Evolutionary conservation across 2,329 filamentous ascomycete genomes (phyloP), one percentile per base, ranked within the genome.

Genomic region (Colletotrichum filicis): DNA sequence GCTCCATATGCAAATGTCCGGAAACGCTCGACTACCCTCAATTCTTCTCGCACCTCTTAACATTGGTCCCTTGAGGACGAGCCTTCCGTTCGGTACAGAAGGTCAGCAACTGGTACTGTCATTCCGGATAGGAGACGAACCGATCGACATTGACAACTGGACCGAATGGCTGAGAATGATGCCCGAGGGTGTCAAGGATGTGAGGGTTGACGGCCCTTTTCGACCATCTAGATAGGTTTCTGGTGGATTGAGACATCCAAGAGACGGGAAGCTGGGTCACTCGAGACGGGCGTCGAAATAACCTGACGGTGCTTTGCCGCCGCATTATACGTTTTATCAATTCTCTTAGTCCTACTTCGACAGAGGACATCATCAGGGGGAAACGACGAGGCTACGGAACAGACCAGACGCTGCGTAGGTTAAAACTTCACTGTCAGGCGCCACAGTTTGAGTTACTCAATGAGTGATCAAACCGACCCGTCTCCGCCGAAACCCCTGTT

Each of bases 101-200:
- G 83, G 82, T 11, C 82, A 85, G 2, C 85, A 88, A 67, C 74
- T 91, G 46, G 86, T 85, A 64, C 77, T 91, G 8, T 87, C 85
- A 11, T 84, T 91, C 67, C 83, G 85, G 30, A 79, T 91, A 55
- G 83, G 83, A 2, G 88, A 89, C 53, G 87, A 88, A 28, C 83
- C 83, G 35, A 80, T 89, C 72, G 86, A 88, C 73, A 78, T 87
- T 66, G 88, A 90, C 63, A 85, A 81, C 67, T 90, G 89, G 88
- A 83, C 85, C 66, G 88, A 91, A 76, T 91, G 89, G 88, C 79
- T 91, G 74, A 86, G 89, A 26, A 81, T 88, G 77, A 88, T 91
- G 85, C 89, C 89, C 2, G 87, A 89, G 69, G 86, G 87, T 8
- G 85, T 90, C 75, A 86, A 82, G 75, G 88, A 90, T 71, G 83